Evolutionary conservation across 495 filamentous ascomycete species (phyloP).

Genomic region (Neurospora africana): DNA sequence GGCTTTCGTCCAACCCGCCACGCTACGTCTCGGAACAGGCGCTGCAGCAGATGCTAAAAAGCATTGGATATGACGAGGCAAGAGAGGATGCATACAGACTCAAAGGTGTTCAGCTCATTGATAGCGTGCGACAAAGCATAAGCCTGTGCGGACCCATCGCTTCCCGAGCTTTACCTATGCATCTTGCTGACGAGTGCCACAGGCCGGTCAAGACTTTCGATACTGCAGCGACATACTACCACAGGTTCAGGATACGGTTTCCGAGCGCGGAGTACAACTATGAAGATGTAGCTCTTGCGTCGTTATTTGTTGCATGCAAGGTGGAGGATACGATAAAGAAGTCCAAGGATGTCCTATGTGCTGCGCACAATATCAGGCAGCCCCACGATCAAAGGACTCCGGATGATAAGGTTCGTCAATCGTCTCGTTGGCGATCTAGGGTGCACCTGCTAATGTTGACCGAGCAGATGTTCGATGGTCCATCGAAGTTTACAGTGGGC

Average conservation of each 20-base stretch:
- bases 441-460: constrained; percentile 4
- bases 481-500: constrained; percentile 68
- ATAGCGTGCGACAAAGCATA: constrained; percentile 60
- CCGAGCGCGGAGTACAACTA: constrained; percentile 59
- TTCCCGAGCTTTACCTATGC: constrained; percentile 1
- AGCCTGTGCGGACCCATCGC: constrained; percentile 47
- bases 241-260: constrained; percentile 76
- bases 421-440: neutral
- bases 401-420: constrained; percentile 60
- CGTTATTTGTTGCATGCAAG: constrained; percentile 88
- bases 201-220: constrained; percentile 76
- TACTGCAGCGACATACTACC: constrained; percentile 77
- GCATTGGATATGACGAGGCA: constrained; percentile 28
- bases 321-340: constrained; percentile 97
- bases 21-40: constrained; percentile 30
- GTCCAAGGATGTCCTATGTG: constrained; percentile 83
- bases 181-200: constrained; percentile 1
- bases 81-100: constrained; percentile 60
- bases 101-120: constrained; percentile 72
- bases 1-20: constrained; percentile 28
- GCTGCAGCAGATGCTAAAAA: constrained; percentile 27
- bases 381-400: constrained; percentile 64
- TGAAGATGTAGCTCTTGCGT: constrained; percentile 72
- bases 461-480: constrained; percentile 61
- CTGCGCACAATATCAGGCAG: constrained; percentile 74